Percentiles rank a stretch among this genome's conserved stretches.
Conservation (phyloP, 1,139 yeast species). For the Candida sp. region DNA sequence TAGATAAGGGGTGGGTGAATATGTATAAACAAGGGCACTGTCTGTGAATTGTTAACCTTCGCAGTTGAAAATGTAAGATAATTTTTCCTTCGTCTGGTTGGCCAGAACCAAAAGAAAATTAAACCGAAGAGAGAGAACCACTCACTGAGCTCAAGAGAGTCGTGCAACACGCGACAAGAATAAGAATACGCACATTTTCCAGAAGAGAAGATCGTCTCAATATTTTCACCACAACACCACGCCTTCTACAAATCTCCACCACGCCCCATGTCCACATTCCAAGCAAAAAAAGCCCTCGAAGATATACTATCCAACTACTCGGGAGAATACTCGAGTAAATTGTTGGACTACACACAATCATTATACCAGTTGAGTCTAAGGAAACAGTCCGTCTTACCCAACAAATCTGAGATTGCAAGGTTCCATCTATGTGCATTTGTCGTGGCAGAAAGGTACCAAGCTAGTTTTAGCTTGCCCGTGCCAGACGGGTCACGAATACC, state of each 20-base stretch:
- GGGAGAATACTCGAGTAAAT: constrained; percentile 50
- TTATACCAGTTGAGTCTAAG: constrained; percentile 57
- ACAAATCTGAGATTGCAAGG: constrained; percentile 63
- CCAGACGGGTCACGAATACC: constrained; percentile 59
- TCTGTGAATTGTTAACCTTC: too few species aligned
- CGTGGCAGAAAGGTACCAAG: constrained; percentile 55
- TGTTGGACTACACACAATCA: constrained; percentile 52
- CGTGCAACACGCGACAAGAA: not conserved
- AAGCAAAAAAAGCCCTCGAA: constrained; percentile 35
- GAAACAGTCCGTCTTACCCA: constrained; percentile 48
- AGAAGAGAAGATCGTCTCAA: not conserved
- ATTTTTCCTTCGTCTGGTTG: constrained; percentile 18
- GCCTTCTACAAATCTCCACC: not conserved
- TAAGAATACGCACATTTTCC: not conserved
- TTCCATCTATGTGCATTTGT: constrained; percentile 68
- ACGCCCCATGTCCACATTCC: constrained; percentile 16
- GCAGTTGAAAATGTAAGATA: constrained; percentile 5
- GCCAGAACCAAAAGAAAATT: constrained; percentile 5
- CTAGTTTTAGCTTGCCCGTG: constrained; percentile 46
- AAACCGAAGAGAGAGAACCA: constrained; percentile 1
- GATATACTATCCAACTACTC: constrained; percentile 56
- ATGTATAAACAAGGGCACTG: not conserved
- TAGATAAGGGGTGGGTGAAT: not conserved
- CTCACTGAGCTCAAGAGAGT: not conserved
- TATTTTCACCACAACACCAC: not conserved